Base-by-base conservation (phyloP, 441 rosid genomes). In the Erodium trifolium region DNA sequence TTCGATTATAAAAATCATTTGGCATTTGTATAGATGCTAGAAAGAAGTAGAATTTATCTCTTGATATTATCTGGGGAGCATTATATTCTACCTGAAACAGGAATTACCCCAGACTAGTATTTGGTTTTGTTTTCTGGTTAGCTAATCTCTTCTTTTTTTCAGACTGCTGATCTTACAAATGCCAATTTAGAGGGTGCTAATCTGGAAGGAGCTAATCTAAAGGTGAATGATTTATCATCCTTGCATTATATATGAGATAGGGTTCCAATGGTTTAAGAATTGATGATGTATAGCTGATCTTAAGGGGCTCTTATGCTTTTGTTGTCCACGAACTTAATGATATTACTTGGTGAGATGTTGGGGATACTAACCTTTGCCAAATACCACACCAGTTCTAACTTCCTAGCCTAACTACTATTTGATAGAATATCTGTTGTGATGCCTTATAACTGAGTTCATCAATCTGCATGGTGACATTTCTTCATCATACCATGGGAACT, bases 161-260 rank as follows among this genome's bases (percentile, higher is more conserved):
- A 93, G 98, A 81, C 78, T 73, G 98, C 94, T 19, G 96, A 93
- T 82, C 91, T 90, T 70, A 90, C 97, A 19, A 84, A 89, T 85
- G 97, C 97, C 51, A 93, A 93, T 83, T 76, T 93, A 75, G 94
- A 93, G 82, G 96, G 97, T 70, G 97, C 96, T 51, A 89, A 86
- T 81, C 78, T 90, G 35, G 98, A 93, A 82, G 98, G 98, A 71
- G 98, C 94, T 71, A 93, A 93, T 81, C 75, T 91, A 72, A 93
- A 93, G 92, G 98, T 89, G 80, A 68, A 64, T 51, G 16, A 13
- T 14, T 34, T 63, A 0, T 27, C 27, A 55, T 9, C 51, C 73
- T 66, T 29, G 49, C 4, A 31, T 31, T 31, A 3, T 53, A 3
- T 53, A 27, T 43, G 49, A 31, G 11, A 17, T 68, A 68, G 14